Evolutionary conservation across 495 filamentous ascomycete genomes (phyloP).

Genomic region (Neurospora intermedia): DNA sequence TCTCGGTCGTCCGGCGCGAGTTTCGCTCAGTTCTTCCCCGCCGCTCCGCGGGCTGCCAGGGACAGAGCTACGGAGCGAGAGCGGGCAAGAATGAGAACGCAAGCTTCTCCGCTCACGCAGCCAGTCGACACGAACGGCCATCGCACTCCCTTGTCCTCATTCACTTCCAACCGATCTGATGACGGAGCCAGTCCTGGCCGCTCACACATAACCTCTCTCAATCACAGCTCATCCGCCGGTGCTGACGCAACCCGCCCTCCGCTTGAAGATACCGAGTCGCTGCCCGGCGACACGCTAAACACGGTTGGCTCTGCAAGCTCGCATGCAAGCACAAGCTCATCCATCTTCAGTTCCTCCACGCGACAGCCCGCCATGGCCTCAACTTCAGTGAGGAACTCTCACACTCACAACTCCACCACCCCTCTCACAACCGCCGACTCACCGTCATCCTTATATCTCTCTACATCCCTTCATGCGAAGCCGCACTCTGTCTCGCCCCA

Average conservation of each 20-base stretch:
- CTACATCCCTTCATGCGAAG: slow-evolving; percentile 23
- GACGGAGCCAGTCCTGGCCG: slow-evolving; percentile 6
- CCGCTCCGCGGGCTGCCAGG: slow-evolving; percentile 55
- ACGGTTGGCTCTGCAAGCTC: slow-evolving; percentile 58
- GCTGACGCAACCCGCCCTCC: slow-evolving; percentile 27
- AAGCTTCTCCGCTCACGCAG: slow-evolving; percentile 20
- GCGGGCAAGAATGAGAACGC: slow-evolving; percentile 25
- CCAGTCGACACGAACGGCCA: slow-evolving; percentile 15
- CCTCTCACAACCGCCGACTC: slow-evolving; percentile 69
- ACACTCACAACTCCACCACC: slow-evolving; percentile 46
- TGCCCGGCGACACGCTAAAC: slow-evolving; percentile 51
- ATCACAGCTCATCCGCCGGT: slow-evolving; percentile 21
- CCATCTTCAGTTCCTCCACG: slow-evolving; percentile 47
- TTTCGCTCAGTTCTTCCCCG: slow-evolving; percentile 85
- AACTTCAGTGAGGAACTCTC: slow-evolving; percentile 35
- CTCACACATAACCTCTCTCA: slow-evolving; percentile 5
- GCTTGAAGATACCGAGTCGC: slow-evolving; percentile 47
- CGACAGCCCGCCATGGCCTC: slow-evolving; percentile 38
- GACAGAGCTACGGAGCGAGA: slow-evolving; percentile 47
- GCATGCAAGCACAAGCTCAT: slow-evolving; percentile 51
- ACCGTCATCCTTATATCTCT: slow-evolving; percentile 52
- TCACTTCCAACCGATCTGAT: slow-evolving; percentile 7
- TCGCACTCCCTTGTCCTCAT: slow-evolving; percentile 7
- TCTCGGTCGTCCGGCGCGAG: slow-evolving; percentile 68
- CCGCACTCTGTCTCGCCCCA: slow-evolving; percentile 26